A percentile compares a stretch with the other conserved stretches of the same genome.
Evolutionary conservation across 2,329 filamentous ascomycete genomes (phyloP).

Genomic region (Pseudogymnoascus sp.): DNA sequence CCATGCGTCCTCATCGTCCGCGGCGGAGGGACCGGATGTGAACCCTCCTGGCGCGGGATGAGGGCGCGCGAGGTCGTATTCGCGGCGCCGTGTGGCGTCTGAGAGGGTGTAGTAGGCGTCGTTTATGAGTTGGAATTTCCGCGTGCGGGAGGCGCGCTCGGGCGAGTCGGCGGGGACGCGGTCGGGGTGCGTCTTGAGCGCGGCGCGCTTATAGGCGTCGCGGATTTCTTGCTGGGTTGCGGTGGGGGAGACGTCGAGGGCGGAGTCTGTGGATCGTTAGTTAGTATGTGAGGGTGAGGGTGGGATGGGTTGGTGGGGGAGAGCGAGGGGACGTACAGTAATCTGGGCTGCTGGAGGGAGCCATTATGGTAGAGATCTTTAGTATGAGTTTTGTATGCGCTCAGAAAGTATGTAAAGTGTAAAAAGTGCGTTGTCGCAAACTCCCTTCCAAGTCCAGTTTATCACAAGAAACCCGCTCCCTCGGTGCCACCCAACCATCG

Average conservation of each 20-base stretch:
- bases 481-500: neutral
- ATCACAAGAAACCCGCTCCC: neutral
- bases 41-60: slow-evolving; percentile 12
- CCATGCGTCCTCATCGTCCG: slow-evolving; percentile 34
- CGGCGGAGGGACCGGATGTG: slow-evolving; percentile 32
- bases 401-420: neutral
- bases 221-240: slow-evolving; percentile 79
- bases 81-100: slow-evolving; percentile 63
- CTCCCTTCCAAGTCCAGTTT: neutral
- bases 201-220: slow-evolving; percentile 89
- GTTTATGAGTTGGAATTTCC: slow-evolving; percentile 84
- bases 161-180: slow-evolving; percentile 77
- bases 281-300: neutral
- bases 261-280: slow-evolving; percentile 49
- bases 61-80: slow-evolving; percentile 64
- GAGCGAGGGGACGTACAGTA: slow-evolving; percentile 31
- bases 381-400: neutral
- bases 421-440: neutral
- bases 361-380: slow-evolving; percentile 8
- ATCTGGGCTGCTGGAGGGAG: slow-evolving; percentile 26
- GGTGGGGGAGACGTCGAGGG: slow-evolving; percentile 63
- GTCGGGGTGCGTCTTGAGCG: slow-evolving; percentile 88
- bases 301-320: neutral
- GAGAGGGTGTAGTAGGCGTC: slow-evolving; percentile 90
- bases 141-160: slow-evolving; percentile 72